Evolutionary conservation across 2,329 filamentous ascomycete species (phyloP).

Genomic region (Didymella arachidicola): DNA sequence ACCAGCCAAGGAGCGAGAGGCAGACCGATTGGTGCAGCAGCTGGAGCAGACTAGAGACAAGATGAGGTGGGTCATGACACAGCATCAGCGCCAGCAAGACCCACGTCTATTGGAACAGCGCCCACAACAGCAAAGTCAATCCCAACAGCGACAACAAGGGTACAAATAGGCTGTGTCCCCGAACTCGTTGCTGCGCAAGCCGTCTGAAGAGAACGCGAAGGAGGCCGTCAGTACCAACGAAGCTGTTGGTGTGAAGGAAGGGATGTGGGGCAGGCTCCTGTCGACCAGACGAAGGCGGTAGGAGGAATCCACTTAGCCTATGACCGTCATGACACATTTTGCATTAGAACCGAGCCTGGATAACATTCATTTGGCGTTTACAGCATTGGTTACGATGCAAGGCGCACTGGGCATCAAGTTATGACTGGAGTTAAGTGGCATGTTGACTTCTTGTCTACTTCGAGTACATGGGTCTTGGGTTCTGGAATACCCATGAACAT

Average conservation of each 20-base stretch:
- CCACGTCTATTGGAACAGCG: conserved; percentile 33
- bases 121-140: conserved; percentile 31
- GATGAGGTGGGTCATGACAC: conserved; percentile 72
- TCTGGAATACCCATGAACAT: conserved; percentile 1
- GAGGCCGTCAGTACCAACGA: not conserved
- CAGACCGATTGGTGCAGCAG: conserved; percentile 66
- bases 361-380: conserved; percentile 14
- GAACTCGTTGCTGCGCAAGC: conserved; percentile 1
- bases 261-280: conserved; percentile 4
- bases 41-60: conserved; percentile 69
- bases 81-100: conserved; percentile 40
- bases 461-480: conserved; percentile 6
- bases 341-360: conserved; percentile 18
- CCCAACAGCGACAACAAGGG: conserved; percentile 21
- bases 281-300: conserved; percentile 3
- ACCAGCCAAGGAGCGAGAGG: conserved; percentile 66
- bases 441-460: conserved; percentile 5
- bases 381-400: conserved; percentile 12
- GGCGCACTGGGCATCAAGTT: conserved; percentile 9
- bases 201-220: conserved; percentile 6
- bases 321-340: conserved; percentile 21
- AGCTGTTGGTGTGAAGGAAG: not conserved
- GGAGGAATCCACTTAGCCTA: conserved; percentile 2
- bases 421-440: conserved; percentile 8
- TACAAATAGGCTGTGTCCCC: conserved; percentile 14